Evolutionary conservation across 2,329 filamentous ascomycete species (phyloP).

Genomic region (Zelopaecilomyces penicillatus): DNA sequence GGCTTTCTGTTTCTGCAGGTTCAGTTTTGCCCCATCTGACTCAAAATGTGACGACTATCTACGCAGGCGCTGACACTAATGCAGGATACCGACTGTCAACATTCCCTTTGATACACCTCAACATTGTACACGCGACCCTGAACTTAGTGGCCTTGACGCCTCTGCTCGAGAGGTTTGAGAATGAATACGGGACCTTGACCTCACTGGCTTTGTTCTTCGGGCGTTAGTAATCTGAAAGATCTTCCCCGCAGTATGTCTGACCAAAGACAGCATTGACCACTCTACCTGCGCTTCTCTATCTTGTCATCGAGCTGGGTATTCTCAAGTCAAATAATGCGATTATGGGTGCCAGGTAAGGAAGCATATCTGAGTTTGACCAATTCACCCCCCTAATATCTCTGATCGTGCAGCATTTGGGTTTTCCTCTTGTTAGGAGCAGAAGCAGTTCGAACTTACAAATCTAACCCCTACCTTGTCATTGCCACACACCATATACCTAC

Average conservation of each 20-base stretch:
- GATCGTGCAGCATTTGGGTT: constrained; percentile 79
- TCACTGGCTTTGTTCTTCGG: constrained; percentile 84
- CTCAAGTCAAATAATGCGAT: constrained; percentile 64
- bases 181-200: constrained; percentile 82
- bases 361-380: not conserved
- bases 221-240: too few relatives aligned
- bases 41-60: constrained; percentile 15
- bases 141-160: constrained; percentile 76
- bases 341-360: constrained; percentile 68
- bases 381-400: too few relatives aligned
- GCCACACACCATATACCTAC: constrained; percentile 67
- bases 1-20: constrained; percentile 66
- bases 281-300: constrained; percentile 74
- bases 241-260: constrained; percentile 1
- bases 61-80: constrained; percentile 1
- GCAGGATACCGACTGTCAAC: constrained; percentile 89
- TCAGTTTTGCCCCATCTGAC: too few relatives aligned
- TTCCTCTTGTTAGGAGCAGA: constrained; percentile 82
- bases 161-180: constrained; percentile 88
- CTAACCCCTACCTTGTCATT: constrained; percentile 68
- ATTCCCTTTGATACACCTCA: constrained; percentile 77
- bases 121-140: constrained; percentile 70
- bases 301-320: constrained; percentile 66
- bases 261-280: constrained; percentile 60
- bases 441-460: constrained; percentile 74